Conservation (phyloP, 2,329 filamentous ascomycete species). For the Fusarium marasasianum region DNA sequence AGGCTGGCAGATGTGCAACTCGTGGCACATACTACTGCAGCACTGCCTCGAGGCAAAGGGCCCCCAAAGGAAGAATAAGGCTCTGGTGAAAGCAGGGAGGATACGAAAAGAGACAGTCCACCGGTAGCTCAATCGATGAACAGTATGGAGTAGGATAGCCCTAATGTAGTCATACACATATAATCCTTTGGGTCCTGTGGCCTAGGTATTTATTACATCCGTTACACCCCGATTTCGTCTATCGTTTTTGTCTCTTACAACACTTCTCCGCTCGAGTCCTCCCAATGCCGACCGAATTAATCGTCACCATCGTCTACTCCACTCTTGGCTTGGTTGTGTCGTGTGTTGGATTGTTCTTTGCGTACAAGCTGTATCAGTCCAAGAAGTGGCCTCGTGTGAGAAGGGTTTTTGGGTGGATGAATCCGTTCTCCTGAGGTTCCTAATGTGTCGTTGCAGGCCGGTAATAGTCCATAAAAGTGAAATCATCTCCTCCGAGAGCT, state of each 20-base stretch:
- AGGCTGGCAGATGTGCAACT: not conserved
- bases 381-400: not conserved
- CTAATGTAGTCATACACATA: not conserved
- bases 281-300: not conserved
- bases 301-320: not conserved
- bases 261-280: not conserved
- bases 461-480: fast-evolving
- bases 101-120: not conserved
- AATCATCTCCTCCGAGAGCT: not conserved
- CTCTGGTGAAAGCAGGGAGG: not conserved
- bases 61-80: not conserved
- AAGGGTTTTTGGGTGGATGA: not conserved
- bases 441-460: too few species aligned
- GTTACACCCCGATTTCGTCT: not conserved
- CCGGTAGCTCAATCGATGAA: not conserved
- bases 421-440: not conserved
- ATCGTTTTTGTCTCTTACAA: not conserved
- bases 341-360: not conserved
- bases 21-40: not conserved
- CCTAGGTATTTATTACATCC: not conserved
- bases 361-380: not conserved
- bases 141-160: not conserved
- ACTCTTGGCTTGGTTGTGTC: not conserved
- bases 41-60: not conserved
- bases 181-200: not conserved